A percentile compares a stretch with the other conserved stretches of the same genome.
Evolutionary conservation across 192 early-diverging fungal species (phyloP).

Genomic region (Umbelopsis vinacea): DNA sequence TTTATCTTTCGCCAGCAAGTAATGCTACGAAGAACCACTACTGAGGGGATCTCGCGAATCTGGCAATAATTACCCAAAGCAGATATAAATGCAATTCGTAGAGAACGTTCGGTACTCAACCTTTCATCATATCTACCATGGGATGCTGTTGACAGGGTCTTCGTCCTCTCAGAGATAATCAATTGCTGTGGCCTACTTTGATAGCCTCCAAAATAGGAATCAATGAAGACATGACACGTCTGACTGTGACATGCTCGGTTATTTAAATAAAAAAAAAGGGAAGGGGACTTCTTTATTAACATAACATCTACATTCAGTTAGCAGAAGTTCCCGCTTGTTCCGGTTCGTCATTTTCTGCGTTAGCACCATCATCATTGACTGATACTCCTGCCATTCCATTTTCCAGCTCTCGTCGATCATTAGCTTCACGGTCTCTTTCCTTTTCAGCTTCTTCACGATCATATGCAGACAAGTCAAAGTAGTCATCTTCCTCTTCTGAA

Average conservation of each 20-base stretch:
- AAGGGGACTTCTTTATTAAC: background rate
- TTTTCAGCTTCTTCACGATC: conserved; percentile 67
- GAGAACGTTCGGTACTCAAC: too few species aligned
- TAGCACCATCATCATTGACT: conserved; percentile 18
- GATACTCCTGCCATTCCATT: conserved; percentile 18
- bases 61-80: too few species aligned
- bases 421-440: conserved; percentile 33
- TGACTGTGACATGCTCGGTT: background rate
- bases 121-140: too few species aligned
- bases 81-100: too few species aligned
- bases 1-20: too few species aligned
- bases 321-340: conserved; percentile 32
- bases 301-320: conserved; percentile 14
- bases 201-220: too few species aligned
- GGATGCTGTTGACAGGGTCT: too few species aligned
- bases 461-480: conserved; percentile 82
- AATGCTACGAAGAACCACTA: too few species aligned
- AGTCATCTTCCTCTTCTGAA: conserved; percentile 74
- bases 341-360: conserved; percentile 36
- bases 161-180: too few species aligned
- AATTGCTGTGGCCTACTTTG: too few species aligned
- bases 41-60: too few species aligned
- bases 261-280: background rate
- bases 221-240: too few species aligned
- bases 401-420: conserved; percentile 35